These are phyloP conservation scores for Colletotrichum paranaense DNA, from an alignment of 2,329 filamentous ascomycete genomes.

Conservation along the genomic window DNA sequence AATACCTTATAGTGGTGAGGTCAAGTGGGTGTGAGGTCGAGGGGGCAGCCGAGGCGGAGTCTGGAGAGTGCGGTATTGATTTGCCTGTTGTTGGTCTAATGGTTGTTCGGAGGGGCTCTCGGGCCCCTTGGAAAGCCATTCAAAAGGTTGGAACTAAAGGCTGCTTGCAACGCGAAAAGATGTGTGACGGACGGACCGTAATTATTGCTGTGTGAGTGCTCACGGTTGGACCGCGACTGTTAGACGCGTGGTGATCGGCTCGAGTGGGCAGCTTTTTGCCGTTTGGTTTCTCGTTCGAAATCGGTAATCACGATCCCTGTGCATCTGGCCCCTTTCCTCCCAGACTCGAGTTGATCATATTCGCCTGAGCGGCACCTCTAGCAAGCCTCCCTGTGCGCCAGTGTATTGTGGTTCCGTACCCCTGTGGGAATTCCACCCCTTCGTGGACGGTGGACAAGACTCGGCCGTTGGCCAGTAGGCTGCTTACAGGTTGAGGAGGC, in stretches of 20 bases:
- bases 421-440: neutral
- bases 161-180: neutral
- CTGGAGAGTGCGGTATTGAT: neutral
- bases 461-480: neutral
- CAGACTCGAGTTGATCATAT: neutral
- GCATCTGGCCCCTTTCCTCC: neutral
- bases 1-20: neutral
- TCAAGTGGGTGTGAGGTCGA: neutral
- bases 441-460: neutral
- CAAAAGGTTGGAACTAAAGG: neutral
- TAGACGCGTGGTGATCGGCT: conserved; percentile 1
- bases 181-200: conserved; percentile 14
- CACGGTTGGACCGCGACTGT: neutral
- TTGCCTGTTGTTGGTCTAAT: neutral
- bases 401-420: neutral
- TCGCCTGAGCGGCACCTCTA: conserved; percentile 3
- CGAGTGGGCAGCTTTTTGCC: neutral
- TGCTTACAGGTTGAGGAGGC: neutral
- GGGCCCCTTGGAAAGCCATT: neutral
- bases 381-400: neutral
- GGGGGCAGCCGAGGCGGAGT: neutral
- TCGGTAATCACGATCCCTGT: neutral
- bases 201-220: neutral
- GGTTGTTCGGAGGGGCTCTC: neutral
- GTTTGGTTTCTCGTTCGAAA: neutral